Evolutionary conservation across 148 eudicot species (phyloP).

Genomic region (Bassia scoparia): DNA sequence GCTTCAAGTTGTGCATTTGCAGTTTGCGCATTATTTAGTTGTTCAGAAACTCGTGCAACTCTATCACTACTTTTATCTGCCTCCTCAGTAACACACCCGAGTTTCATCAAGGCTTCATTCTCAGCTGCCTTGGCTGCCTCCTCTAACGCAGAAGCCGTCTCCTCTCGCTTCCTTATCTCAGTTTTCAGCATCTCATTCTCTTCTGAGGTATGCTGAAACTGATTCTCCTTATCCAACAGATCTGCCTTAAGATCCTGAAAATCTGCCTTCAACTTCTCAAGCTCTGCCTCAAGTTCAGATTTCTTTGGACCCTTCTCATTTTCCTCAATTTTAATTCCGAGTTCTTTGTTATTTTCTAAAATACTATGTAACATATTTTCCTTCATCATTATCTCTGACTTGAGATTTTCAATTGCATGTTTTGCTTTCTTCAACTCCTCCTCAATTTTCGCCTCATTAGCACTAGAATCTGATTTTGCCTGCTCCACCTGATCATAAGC

Average conservation of each 20-base stretch:
- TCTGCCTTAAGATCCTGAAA: slow-evolving; percentile 36
- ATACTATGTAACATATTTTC: slow-evolving; percentile 32
- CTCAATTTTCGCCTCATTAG: slow-evolving; percentile 50
- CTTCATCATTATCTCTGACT: slow-evolving; percentile 38
- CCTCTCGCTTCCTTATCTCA: slow-evolving; percentile 46
- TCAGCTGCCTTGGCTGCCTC: slow-evolving; percentile 64
- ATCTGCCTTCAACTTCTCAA: slow-evolving; percentile 40
- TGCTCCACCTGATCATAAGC: slow-evolving; percentile 67
- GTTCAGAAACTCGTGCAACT: slow-evolving; percentile 47
- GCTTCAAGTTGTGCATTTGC: slow-evolving; percentile 64
- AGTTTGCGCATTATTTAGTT: slow-evolving; percentile 67
- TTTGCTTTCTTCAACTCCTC: slow-evolving; percentile 41
- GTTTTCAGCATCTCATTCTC: slow-evolving; percentile 59
- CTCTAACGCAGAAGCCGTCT: slow-evolving; percentile 40
- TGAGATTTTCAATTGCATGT: slow-evolving; percentile 44
- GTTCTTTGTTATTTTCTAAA: slow-evolving; percentile 33
- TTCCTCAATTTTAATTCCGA: slow-evolving; percentile 28
- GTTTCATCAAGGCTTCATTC: slow-evolving; percentile 60
- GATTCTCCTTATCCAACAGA: slow-evolving; percentile 49
- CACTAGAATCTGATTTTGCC: slow-evolving; percentile 46
- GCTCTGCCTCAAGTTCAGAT: slow-evolving; percentile 36
- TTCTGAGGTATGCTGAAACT: slow-evolving; percentile 36
- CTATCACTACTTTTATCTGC: slow-evolving; percentile 54
- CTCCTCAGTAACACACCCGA: slow-evolving; percentile 58
- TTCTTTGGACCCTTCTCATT: slow-evolving; percentile 25